phyloP scores from a whole-genome alignment of 163 green algal genomes.

The Scenedesmus sp. region DNA sequence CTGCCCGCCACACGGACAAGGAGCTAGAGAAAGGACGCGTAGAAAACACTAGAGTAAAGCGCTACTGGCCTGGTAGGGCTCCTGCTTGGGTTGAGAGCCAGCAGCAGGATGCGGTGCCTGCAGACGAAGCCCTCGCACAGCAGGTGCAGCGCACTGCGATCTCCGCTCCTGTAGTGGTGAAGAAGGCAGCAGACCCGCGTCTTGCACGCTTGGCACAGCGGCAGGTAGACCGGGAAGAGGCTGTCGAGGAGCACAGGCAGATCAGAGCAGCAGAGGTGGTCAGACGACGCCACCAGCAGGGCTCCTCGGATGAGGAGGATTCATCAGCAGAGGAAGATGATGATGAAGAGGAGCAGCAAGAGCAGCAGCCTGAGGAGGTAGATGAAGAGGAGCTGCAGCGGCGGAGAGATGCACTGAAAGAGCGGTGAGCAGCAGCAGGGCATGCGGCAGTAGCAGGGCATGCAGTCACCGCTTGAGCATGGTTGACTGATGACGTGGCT shows the following conservation, averaged over 20 bases:
- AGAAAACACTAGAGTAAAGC: conserved; percentile 75
- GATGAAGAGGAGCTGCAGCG: conserved; percentile 54
- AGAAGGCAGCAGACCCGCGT: conserved; percentile 74
- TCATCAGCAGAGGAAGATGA: conserved; percentile 30
- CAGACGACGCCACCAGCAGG: conserved; percentile 9
- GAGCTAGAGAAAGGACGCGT: conserved; percentile 82
- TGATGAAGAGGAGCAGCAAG: conserved; percentile 8
- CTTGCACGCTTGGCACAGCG: conserved; percentile 70
- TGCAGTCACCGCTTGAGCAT: neutral
- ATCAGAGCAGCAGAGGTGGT: conserved; percentile 70
- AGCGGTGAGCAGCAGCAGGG: conserved; percentile 32
- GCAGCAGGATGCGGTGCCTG: conserved; percentile 26
- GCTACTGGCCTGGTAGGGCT: conserved; percentile 88
- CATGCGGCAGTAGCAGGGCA: neutral
- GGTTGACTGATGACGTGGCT: neutral
- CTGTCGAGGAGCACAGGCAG: conserved; percentile 62
- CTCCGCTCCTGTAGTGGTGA: conserved; percentile 83
- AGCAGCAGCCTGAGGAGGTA: conserved; percentile 26
- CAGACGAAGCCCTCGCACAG: conserved; percentile 21
- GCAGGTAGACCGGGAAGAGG: conserved; percentile 43
- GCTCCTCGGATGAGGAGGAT: neutral
- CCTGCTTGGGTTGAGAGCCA: conserved; percentile 79
- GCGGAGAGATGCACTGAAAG: conserved; percentile 50
- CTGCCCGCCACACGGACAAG: conserved; percentile 60
- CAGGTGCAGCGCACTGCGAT: conserved; percentile 68